Evolutionary conservation across 1,284 basidiomycete genomes (phyloP).

Genomic region (Sporisorium reilianum): DNA sequence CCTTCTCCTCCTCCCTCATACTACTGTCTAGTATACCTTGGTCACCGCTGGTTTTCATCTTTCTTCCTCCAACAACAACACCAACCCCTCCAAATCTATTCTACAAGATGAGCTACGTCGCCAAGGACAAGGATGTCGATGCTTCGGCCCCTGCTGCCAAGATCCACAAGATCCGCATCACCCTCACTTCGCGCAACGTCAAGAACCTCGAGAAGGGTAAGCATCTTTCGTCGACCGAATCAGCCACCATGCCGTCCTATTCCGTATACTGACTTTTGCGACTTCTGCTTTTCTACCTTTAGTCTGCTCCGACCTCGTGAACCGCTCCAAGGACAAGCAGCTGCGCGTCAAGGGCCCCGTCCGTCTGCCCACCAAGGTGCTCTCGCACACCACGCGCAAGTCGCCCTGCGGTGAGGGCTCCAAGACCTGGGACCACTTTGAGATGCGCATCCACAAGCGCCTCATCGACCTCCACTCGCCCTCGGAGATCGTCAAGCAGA

Average conservation of each 20-base stretch:
- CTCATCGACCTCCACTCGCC: conserved; percentile 99
- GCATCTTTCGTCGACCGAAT: conserved; percentile 57
- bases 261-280: background rate
- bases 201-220: conserved; percentile 98
- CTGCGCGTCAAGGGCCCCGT: conserved; percentile 99
- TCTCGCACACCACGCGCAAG: conserved; percentile 94
- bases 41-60: conserved; percentile 72
- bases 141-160: conserved; percentile 83
- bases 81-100: conserved; percentile 46
- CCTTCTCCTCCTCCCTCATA: conserved; percentile 34
- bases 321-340: conserved; percentile 99
- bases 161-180: conserved; percentile 99
- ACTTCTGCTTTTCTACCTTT: background rate
- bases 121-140: conserved; percentile 89
- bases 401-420: conserved; percentile 88
- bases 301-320: conserved; percentile 97
- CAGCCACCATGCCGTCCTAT: too few relatives aligned
- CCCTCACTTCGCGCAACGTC: conserved; percentile 96
- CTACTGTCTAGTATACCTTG: conserved; percentile 60
- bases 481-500: conserved; percentile 99
- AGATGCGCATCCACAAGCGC: conserved; percentile 99
- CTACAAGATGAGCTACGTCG: conserved; percentile 96
- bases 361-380: conserved; percentile 97
- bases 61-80: conserved; percentile 71
- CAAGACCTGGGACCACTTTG: conserved; percentile 99